Conservation (phyloP, 2,329 filamentous ascomycete genomes). For the Scedosporium aurantiacum region DNA sequence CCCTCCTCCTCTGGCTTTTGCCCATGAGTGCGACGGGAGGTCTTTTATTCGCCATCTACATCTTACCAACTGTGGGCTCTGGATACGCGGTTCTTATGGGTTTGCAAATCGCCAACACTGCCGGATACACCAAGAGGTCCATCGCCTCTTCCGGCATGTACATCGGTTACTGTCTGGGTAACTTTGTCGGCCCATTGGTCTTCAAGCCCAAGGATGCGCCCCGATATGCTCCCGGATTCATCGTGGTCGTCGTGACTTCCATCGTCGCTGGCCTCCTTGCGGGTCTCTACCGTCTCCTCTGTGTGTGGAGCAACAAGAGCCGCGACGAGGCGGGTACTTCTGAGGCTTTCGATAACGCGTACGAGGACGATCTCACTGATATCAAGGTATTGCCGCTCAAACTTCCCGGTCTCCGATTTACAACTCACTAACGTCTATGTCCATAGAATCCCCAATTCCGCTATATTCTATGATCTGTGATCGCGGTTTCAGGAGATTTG, state of each 20-base stretch:
- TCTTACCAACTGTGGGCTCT: constrained; percentile 30
- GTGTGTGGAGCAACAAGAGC: constrained; percentile 29
- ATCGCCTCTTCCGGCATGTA: constrained; percentile 34
- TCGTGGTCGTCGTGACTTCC: constrained; percentile 23
- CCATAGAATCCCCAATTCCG: constrained; percentile 16
- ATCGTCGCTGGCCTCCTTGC: constrained; percentile 21
- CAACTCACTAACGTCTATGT: background rate
- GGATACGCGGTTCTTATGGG: constrained; percentile 40
- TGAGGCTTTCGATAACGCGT: constrained; percentile 41
- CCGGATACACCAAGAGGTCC: constrained; percentile 27
- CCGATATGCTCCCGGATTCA: constrained; percentile 22
- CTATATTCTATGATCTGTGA: constrained; percentile 11
- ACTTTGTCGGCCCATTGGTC: constrained; percentile 29
- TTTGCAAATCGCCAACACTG: constrained; percentile 19
- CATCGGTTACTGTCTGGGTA: constrained; percentile 31
- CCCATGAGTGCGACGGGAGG: constrained; percentile 29
- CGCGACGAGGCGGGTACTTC: constrained; percentile 28
- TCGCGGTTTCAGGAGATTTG: background rate
- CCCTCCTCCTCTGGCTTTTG: constrained; percentile 31
- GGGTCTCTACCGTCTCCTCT: constrained; percentile 31
- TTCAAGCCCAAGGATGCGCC: constrained; percentile 24
- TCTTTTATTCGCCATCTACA: constrained; percentile 35
- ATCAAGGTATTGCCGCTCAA: constrained; percentile 15
- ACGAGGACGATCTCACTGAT: constrained; percentile 40
- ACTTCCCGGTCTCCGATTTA: background rate